These are phyloP conservation scores for Ophiocytium majus DNA, from an alignment of 352 stramenopile genomes.

Conservation along the genomic window DNA sequence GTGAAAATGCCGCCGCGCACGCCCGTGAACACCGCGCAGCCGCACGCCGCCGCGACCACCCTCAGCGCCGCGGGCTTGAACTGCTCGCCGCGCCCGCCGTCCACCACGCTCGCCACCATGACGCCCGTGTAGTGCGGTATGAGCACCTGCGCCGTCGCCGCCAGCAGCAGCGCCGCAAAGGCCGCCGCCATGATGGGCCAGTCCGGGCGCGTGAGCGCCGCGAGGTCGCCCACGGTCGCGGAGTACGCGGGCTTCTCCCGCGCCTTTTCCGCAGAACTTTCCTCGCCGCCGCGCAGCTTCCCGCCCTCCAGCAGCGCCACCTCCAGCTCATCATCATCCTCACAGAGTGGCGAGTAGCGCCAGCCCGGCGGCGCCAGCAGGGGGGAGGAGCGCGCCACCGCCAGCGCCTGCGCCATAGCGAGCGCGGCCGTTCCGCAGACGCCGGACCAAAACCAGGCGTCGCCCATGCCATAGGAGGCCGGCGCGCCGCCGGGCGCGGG, in stretches of 20 bases:
- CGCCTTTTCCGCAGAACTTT: not conserved
- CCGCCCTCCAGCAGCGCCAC: constrained; percentile 22
- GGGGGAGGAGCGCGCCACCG: not conserved
- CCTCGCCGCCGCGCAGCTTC: constrained; percentile 21
- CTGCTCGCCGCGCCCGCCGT: not conserved
- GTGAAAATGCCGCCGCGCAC: constrained; percentile 59
- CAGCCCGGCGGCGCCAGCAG: no score
- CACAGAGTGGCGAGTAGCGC: not conserved
- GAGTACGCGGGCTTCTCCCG: constrained; percentile 28
- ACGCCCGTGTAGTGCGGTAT: constrained; percentile 58
- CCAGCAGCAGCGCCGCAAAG: constrained; percentile 43
- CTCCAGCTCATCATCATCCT: not conserved
- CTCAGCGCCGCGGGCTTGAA: constrained; percentile 17
- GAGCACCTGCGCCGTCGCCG: constrained; percentile 51
- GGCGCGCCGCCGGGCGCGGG: constrained; percentile 22
- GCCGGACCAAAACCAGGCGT: constrained; percentile 39
- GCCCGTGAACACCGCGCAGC: constrained; percentile 36
- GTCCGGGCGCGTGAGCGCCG: constrained; percentile 39
- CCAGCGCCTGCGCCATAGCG: not conserved
- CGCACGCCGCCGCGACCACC: not conserved
- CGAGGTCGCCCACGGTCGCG: constrained; percentile 39
- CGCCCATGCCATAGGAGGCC: constrained; percentile 26
- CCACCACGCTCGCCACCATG: constrained; percentile 39
- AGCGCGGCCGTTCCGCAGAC: constrained; percentile 23
- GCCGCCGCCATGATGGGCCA: constrained; percentile 40